A percentile compares a stretch with the other conserved stretches of the same genome.
Conservation (phyloP, 1,139 yeast genomes). For the Nakaseomyces kungkrabaensis region DNA sequence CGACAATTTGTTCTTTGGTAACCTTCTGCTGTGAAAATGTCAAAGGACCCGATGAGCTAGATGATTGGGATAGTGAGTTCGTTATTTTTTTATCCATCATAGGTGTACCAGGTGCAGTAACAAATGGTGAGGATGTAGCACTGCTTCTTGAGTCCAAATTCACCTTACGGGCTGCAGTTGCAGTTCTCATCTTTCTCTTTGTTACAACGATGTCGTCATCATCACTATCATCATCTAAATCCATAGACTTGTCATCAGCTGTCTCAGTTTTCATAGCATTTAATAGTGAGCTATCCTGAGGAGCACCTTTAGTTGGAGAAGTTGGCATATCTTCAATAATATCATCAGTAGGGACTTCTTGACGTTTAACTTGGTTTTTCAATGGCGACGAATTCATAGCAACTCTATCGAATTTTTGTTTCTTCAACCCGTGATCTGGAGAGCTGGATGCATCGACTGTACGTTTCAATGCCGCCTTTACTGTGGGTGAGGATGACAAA, state of each 20-base stretch:
- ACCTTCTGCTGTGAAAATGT: constrained; percentile 35
- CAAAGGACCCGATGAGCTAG: constrained; percentile 18
- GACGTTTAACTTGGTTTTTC: constrained; percentile 6
- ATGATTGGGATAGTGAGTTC: constrained; percentile 14
- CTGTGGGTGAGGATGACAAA: constrained; percentile 12
- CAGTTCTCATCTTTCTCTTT: constrained; percentile 29
- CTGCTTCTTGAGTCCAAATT: constrained; percentile 26
- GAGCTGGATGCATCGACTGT: not conserved
- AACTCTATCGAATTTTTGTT: not conserved
- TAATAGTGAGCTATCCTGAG: not conserved
- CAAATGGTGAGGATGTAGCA: constrained; percentile 28
- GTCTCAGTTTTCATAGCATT: constrained; percentile 1
- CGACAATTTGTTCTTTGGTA: constrained; percentile 37
- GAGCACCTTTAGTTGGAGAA: not conserved
- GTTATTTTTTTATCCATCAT: constrained; percentile 3
- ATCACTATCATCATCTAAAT: constrained; percentile 20
- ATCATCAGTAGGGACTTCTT: not conserved
- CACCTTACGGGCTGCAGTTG: constrained; percentile 30
- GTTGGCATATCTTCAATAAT: constrained; percentile 9
- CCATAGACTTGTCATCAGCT: constrained; percentile 6
- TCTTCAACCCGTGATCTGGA: not conserved
- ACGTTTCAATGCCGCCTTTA: constrained; percentile 3
- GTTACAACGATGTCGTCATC: constrained; percentile 50
- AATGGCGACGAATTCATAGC: constrained; percentile 6
- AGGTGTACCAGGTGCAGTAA: constrained; percentile 30